phyloP scores from a whole-genome alignment of 1,139 yeast species.

The Taphrina pruni region DNA sequence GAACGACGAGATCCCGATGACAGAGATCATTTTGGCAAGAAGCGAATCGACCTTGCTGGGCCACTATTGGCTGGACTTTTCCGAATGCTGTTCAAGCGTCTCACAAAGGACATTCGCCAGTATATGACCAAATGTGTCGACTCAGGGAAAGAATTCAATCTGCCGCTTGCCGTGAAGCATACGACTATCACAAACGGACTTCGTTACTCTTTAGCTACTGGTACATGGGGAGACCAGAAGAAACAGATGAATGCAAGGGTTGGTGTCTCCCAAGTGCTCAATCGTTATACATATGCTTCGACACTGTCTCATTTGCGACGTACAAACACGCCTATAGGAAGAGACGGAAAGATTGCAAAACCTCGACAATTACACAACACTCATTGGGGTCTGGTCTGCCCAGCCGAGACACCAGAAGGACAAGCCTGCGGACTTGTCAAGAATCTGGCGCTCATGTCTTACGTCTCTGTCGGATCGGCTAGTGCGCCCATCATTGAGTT shows the following conservation, averaged over 20 bases:
- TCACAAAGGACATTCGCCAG: constrained; percentile 92
- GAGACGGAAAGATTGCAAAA: constrained; percentile 97
- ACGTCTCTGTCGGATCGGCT: constrained; percentile 97
- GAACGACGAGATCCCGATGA: constrained; percentile 98
- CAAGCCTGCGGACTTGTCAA: constrained; percentile 99
- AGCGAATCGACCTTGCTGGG: constrained; percentile 97
- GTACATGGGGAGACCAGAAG: constrained; percentile 99
- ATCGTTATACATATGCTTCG: constrained; percentile 96
- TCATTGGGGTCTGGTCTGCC: constrained; percentile 99
- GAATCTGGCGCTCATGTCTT: constrained; percentile 92
- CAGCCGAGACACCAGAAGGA: constrained; percentile 99
- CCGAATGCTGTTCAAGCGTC: constrained; percentile 89
- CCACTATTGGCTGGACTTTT: constrained; percentile 93
- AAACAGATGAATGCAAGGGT: constrained; percentile 99
- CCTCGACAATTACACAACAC: constrained; percentile 99
- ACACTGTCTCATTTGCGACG: constrained; percentile 97
- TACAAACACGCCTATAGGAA: constrained; percentile 97
- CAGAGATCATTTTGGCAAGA: constrained; percentile 98
- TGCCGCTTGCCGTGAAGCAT: constrained; percentile 94
- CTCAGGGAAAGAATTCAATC: constrained; percentile 93
- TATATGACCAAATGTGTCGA: constrained; percentile 99
- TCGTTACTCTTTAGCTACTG: constrained; percentile 96
- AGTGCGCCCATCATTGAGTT: constrained; percentile 92
- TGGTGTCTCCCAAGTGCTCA: constrained; percentile 98
- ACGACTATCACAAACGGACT: constrained; percentile 97